Conservation (phyloP, 2,329 filamentous ascomycete genomes). For the Atkinsonella hypoxylon region DNA sequence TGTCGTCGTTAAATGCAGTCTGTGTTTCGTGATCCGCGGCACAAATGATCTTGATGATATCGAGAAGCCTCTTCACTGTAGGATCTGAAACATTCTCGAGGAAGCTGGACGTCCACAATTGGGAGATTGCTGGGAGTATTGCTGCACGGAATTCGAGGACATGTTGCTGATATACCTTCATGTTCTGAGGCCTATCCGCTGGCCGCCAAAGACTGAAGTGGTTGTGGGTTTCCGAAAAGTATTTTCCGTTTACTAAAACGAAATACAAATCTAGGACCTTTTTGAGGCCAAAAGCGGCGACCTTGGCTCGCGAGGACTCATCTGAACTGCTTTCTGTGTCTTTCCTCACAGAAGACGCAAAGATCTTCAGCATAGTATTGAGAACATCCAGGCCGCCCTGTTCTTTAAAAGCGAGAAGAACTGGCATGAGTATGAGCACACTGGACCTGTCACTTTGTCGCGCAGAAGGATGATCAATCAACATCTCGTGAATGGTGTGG, state of each 20-base stretch:
- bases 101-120: conserved; percentile 76
- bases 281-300: conserved; percentile 52
- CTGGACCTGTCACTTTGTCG: conserved; percentile 36
- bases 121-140: conserved; percentile 62
- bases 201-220: conserved; percentile 32
- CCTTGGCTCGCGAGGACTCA: conserved; percentile 33
- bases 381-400: conserved; percentile 63
- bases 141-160: conserved; percentile 75
- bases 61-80: conserved; percentile 68
- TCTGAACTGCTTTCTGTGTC: conserved; percentile 29
- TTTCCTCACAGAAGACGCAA: conserved; percentile 28
- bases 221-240: conserved; percentile 64
- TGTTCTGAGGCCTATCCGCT: conserved; percentile 29
- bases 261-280: conserved; percentile 77
- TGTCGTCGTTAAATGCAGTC: conserved; percentile 48
- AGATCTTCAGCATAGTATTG: conserved; percentile 58
- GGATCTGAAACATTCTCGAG: conserved; percentile 69
- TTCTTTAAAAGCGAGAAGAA: conserved; percentile 79
- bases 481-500: conserved; percentile 63
- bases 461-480: conserved; percentile 52
- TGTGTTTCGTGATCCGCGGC: conserved; percentile 63
- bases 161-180: conserved; percentile 54
- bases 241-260: conserved; percentile 64
- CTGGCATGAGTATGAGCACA: conserved; percentile 53
- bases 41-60: conserved; percentile 69